phyloP scores from a whole-genome alignment of 2,329 filamentous ascomycete species.

The Didymosphaeria variabile region DNA sequence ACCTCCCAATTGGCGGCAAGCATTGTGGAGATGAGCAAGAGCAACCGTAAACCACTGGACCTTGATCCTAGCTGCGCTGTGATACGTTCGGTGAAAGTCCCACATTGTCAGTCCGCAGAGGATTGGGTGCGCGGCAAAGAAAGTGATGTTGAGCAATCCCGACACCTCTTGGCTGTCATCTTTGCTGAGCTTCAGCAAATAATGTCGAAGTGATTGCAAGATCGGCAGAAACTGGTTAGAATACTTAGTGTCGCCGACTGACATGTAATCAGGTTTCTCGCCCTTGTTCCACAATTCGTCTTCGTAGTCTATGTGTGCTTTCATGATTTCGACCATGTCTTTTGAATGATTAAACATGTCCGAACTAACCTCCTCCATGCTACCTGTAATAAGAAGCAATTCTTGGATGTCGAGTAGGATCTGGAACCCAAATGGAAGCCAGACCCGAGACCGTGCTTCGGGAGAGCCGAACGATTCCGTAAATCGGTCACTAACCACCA shows the following conservation, averaged over 20 bases:
- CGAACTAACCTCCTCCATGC: conserved; percentile 10
- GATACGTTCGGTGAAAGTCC: conserved; percentile 21
- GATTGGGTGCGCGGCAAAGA: conserved; percentile 24
- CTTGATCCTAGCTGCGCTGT: conserved; percentile 19
- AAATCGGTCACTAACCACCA: conserved; percentile 24
- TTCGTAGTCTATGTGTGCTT: conserved; percentile 28
- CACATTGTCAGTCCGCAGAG: conserved; percentile 24
- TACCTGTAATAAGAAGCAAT: conserved; percentile 12
- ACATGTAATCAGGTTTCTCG: conserved; percentile 32
- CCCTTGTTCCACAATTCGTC: conserved; percentile 25
- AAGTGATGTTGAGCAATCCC: conserved; percentile 14
- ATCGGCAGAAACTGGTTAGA: conserved; percentile 22
- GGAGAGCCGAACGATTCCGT: conserved; percentile 20
- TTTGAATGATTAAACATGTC: conserved; percentile 20
- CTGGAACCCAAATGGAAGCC: conserved; percentile 27
- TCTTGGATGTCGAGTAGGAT: conserved; percentile 25
- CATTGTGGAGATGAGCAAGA: conserved; percentile 32
- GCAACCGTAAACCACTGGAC: conserved; percentile 27
- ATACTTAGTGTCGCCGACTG: conserved; percentile 25
- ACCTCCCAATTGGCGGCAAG: conserved; percentile 27
- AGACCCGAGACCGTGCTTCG: conserved; percentile 14
- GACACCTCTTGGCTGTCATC: neutral
- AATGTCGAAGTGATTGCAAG: conserved; percentile 17
- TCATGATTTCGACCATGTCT: conserved; percentile 19
- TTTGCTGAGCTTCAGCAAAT: conserved; percentile 18